Evolutionary conservation across 1,284 basidiomycete genomes (phyloP).

Genomic region (Malassezia arunalokei): DNA sequence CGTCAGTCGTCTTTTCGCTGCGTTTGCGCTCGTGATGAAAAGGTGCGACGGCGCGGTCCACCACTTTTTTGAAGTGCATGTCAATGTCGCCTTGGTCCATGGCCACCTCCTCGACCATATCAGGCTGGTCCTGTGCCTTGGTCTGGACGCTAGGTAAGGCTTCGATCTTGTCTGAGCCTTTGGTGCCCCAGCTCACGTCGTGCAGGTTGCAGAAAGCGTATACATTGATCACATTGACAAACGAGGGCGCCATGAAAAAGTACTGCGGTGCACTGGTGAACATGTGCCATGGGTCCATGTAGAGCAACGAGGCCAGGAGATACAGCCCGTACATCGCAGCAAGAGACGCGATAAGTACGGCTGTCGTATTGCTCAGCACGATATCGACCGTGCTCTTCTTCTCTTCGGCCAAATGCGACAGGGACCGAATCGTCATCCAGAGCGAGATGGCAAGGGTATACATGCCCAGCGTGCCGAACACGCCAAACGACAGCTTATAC

Average conservation of each 20-base stretch:
- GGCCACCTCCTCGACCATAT: constrained; percentile 51
- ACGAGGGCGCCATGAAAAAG: constrained; percentile 67
- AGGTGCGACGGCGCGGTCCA: constrained; percentile 78
- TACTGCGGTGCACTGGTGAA: constrained; percentile 92
- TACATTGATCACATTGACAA: constrained; percentile 86
- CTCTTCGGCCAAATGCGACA: constrained; percentile 13
- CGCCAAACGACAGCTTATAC: constrained; percentile 69
- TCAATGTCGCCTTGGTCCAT: constrained; percentile 69
- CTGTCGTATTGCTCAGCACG: constrained; percentile 32
- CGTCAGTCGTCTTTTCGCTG: constrained; percentile 66
- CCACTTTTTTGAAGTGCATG: constrained; percentile 82
- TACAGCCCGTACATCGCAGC: constrained; percentile 45
- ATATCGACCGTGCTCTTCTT: constrained; percentile 15
- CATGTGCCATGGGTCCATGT: constrained; percentile 97
- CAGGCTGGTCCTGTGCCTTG: constrained; percentile 33
- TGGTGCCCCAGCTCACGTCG: constrained; percentile 73
- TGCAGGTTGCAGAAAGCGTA: constrained; percentile 69
- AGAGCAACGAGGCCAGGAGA: constrained; percentile 72
- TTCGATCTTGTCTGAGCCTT: constrained; percentile 89
- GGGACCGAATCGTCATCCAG: constrained; percentile 35
- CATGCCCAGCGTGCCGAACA: constrained; percentile 45
- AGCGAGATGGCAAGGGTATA: constrained; percentile 41
- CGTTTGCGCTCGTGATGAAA: constrained; percentile 57
- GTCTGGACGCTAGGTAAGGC: constrained; percentile 77
- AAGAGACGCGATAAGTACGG: constrained; percentile 39